phyloP scores from a whole-genome alignment of 352 stramenopile genomes.

The Blastocystis sp. region DNA sequence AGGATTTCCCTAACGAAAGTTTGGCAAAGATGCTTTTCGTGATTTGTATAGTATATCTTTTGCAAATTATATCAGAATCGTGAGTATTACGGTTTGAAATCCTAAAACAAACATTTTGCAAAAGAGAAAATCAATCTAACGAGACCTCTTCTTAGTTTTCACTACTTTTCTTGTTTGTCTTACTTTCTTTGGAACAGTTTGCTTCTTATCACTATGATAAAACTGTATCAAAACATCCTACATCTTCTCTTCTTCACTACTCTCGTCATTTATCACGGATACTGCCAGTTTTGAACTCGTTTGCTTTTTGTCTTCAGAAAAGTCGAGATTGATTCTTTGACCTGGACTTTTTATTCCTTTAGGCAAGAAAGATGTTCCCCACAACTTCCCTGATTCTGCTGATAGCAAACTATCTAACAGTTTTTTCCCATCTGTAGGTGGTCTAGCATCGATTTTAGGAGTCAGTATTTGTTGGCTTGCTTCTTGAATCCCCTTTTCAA shows the following conservation, averaged over 20 bases:
- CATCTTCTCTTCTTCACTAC: not conserved
- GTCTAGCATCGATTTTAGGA: not conserved
- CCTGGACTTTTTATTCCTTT: not conserved
- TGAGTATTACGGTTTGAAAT: too few species aligned
- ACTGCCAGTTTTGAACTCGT: not conserved
- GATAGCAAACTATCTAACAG: not conserved
- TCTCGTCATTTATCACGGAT: not conserved
- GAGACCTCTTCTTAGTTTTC: not conserved
- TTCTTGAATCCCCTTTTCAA: constrained; percentile 15
- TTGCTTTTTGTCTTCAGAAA: not conserved
- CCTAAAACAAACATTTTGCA: too few species aligned
- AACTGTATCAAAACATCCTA: not conserved
- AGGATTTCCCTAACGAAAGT: not conserved
- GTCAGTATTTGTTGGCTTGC: not conserved
- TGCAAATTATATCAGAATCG: too few species aligned
- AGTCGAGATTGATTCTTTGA: not conserved
- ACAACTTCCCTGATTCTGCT: not conserved
- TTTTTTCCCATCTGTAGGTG: not conserved
- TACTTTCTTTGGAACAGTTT: not conserved
- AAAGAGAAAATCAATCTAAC: not conserved
- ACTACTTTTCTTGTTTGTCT: not conserved
- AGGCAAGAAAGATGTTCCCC: not conserved
- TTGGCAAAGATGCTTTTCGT: too few species aligned
- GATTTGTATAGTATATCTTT: too few species aligned
- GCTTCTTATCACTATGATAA: not conserved